Evolutionary conservation across 1,284 basidiomycete species (phyloP).

Genomic region (Hymenochaete sp.): DNA sequence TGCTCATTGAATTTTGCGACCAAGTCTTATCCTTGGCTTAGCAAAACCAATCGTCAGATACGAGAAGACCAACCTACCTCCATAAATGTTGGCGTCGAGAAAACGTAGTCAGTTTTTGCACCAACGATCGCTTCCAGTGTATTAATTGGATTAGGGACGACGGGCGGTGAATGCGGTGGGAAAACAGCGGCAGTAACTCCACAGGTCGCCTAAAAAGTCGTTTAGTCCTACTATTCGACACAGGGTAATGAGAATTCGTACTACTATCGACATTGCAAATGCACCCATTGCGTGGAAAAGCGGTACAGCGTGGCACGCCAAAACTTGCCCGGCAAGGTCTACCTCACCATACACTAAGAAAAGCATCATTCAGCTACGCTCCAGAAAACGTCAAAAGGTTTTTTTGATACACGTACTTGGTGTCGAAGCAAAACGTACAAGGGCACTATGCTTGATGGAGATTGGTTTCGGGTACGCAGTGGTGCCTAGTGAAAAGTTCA

Average conservation of each 20-base stretch:
- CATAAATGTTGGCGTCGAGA: conserved; percentile 25
- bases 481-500: too few species aligned
- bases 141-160: conserved; percentile 23
- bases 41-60: too few species aligned
- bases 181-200: conserved; percentile 24
- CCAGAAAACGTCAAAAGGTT: background rate
- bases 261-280: conserved; percentile 17
- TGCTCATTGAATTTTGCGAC: background rate
- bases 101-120: conserved; percentile 20
- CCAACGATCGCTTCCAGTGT: conserved; percentile 20
- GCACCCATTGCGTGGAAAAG: conserved; percentile 22
- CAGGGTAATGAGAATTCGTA: conserved; percentile 7
- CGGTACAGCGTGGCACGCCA: conserved; percentile 21
- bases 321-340: conserved; percentile 17
- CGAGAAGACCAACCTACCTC: conserved; percentile 21
- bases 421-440: conserved; percentile 17
- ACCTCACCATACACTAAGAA: conserved; percentile 21
- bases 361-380: background rate
- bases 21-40: conserved; percentile 1
- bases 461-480: conserved; percentile 28
- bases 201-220: conserved; percentile 19
- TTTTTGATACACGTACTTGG: conserved; percentile 16
- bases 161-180: conserved; percentile 20
- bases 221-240: background rate
- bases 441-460: conserved; percentile 18